Base-by-base conservation (phyloP, 495 filamentous ascomycete genomes). In the Gamarada debralockiae region DNA sequence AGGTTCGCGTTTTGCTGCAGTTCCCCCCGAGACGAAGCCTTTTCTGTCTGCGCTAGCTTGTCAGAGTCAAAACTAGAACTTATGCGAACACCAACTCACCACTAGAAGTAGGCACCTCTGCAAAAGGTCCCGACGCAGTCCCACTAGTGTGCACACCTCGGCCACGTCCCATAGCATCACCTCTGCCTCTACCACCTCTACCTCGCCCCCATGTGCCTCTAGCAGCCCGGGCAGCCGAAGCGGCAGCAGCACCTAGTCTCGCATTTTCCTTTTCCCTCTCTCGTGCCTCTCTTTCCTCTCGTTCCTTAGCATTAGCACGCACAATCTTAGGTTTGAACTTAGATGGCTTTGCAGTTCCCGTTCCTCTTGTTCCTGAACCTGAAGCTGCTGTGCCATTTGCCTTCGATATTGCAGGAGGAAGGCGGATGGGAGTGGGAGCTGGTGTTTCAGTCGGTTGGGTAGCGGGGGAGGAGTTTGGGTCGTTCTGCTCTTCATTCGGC, bases 251-350 rank as follows among this genome's bases (percentile, higher is more conserved):
- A 18, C 15, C 34, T 17, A 50, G 13, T 5, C 52, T 37, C 5
- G n/a, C 48, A 5, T 25, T 29, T 33, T 47, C 24, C 15, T 33
- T 24, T 1, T 47, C 44, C 6, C 37, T 8, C 13, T 40, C 37
- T 40, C n/a, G n/a, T 15, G 2, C n/a, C 27, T 24, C 44, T n/a
- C 52, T 9, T 9, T 52, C 38, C 22, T 64, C 55, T 9, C 53
- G 38, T 31, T 61, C 58, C n/a, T n/a, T 37, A 8, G 27, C 34
- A 37, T 46, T 31, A 44, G 56, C 23, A 4, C 59, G 44, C 8
- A 55, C 33, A 53, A 18, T 43, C 27, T 56, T 59, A 4, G 62
- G 62, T 48, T 65, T 65, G 51, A 62, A 65, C 38, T 51, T 62
- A 39, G 50, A 53, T 34, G 15, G 13, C 37, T 49, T 58, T 14